Evolutionary conservation across 202 grass and related monocot species (phyloP), one percentile per base, ranked within the genome.

Genomic region (Alloteropsis angusta): DNA sequence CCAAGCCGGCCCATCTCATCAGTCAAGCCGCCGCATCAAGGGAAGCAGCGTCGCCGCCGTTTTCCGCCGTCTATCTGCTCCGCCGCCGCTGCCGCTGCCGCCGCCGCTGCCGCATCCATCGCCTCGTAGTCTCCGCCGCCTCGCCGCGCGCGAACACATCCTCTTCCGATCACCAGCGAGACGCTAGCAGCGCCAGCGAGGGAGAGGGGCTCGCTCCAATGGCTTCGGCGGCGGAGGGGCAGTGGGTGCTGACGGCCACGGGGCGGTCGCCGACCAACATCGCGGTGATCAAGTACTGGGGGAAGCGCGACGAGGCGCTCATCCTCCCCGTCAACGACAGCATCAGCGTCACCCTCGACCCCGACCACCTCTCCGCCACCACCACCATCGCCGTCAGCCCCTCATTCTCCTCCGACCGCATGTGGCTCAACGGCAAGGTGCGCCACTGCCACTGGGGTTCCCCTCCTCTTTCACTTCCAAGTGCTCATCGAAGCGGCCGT

Each of bases 251-350:
- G 36, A 97, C 82, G 93, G 93, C 88, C 48, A 97, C 93, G 75
- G 93, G 81, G 6, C 80, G 88, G 35, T 84, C 93, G 23, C 93
- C 93, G 18, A 97, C 93, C 57, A 97, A 97, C 90, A 97, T 97
- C 45, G 93, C 93, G 5, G 88, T 97, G 38, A 97, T 97, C 65
- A 97, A 93, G 84, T 97, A 97, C 84, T 97, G 93, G 93, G 93
- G 93, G 0, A 97, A 97, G 93, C 84, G 93, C 50, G 93, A 93
- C 76, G 93, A 93, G 84, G 82, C 78, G 42, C 87, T 97, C 60
- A 93, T 97, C 65, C 91, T 97, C 44, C 94, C 94, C 26, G 76
- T 92, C 77, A 97, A 93, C 41, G 94, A 94, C 58, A 97, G 94
- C 77, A 81, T 97, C 84, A 97, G 94, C 68, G 82, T 97, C 78